A percentile compares a stretch with the other conserved stretches of the same genome.
Evolutionary conservation across 495 filamentous ascomycete species (phyloP).

Genomic region (Cryomyces antarcticus): DNA sequence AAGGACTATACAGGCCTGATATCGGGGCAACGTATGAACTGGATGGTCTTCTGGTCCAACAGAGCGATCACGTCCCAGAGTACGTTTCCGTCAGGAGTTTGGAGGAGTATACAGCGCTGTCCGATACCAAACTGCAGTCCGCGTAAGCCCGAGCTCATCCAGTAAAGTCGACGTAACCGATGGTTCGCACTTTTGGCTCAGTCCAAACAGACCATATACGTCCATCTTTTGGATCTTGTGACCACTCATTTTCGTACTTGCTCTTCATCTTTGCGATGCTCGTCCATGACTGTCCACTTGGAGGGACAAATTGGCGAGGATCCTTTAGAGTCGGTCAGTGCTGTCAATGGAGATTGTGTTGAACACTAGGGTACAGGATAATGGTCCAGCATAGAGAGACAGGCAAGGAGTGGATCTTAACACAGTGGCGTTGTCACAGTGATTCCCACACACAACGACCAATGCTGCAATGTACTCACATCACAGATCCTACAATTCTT

Average conservation of each 20-base stretch:
- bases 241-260: constrained; percentile 21
- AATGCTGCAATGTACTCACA: constrained; percentile 15
- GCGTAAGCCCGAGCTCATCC: not conserved
- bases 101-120: constrained; percentile 45
- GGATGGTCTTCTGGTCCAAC: constrained; percentile 38
- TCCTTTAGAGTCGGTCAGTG: not conserved
- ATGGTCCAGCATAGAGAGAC: too few species aligned
- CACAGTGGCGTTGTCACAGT: too few species aligned
- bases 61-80: constrained; percentile 57
- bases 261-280: constrained; percentile 23
- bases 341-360: too few species aligned
- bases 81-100: constrained; percentile 38
- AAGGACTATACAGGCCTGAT: not conserved
- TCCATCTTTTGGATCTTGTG: constrained; percentile 17
- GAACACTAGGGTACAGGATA: too few species aligned
- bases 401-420: too few species aligned
- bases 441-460: too few species aligned
- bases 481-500: constrained; percentile 55
- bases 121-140: constrained; percentile 37
- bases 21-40: constrained; percentile 4
- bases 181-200: constrained; percentile 26
- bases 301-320: constrained; percentile 14
- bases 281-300: constrained; percentile 38
- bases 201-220: constrained; percentile 33
- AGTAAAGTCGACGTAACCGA: not conserved